Percentiles rank a stretch among this genome's conserved stretches.
Conservation (phyloP, 78 protist species). For the Chrysochromulina parva region DNA sequence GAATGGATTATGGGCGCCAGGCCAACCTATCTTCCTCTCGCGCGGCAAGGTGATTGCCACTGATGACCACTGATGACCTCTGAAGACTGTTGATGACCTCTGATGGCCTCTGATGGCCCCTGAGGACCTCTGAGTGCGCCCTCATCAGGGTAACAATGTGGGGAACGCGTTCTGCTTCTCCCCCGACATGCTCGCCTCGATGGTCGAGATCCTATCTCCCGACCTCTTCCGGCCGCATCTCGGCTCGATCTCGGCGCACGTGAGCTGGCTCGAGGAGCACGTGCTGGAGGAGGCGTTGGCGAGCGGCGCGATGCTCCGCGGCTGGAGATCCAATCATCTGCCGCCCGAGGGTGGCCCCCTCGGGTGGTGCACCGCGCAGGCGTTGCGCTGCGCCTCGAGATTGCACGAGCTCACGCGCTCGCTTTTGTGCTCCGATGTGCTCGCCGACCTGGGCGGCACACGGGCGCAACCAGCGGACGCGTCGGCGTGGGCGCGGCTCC, state of each 20-base stretch:
- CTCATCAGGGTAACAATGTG: not conserved
- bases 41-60: not conserved
- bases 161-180: not conserved
- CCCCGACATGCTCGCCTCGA: not conserved
- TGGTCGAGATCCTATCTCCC: not conserved
- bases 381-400: not conserved
- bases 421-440: not conserved
- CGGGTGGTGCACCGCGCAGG: not conserved
- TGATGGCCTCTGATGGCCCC: too few relatives aligned
- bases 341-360: not conserved
- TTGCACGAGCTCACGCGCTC: not conserved
- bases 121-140: too few relatives aligned
- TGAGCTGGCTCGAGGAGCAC: not conserved
- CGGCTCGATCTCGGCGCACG: not conserved
- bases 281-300: not conserved
- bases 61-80: too few relatives aligned
- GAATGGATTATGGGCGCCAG: not conserved
- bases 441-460: not conserved
- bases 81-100: too few relatives aligned
- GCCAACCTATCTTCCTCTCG: not conserved
- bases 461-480: not conserved
- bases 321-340: not conserved
- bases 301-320: not conserved
- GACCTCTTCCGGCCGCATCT: not conserved
- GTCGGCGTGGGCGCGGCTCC: not conserved